A percentile compares a stretch with the other conserved stretches of the same genome.
Conservation (phyloP, 2,329 filamentous ascomycete species). For the Pseudocercospora cruenta region DNA sequence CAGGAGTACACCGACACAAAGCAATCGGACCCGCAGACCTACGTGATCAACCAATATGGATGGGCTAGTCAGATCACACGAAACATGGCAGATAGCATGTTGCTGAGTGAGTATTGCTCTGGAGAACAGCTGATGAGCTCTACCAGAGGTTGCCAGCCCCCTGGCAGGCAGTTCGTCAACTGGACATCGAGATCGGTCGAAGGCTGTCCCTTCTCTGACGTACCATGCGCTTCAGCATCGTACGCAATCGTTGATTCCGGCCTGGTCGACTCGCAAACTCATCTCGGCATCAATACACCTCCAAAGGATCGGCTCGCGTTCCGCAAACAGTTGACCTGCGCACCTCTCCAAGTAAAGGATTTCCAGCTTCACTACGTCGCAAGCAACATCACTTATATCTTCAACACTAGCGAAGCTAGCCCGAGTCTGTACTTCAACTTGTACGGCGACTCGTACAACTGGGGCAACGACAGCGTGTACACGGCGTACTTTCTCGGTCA, state of each 20-base stretch:
- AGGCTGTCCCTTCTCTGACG: neutral
- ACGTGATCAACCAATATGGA: too few species aligned
- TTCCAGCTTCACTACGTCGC: too few species aligned
- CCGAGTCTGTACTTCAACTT: too few species aligned
- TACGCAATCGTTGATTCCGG: constrained; percentile 4
- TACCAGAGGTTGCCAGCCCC: neutral
- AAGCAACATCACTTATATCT: too few species aligned
- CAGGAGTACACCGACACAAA: too few species aligned
- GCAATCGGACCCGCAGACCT: neutral
- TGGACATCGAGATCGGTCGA: neutral
- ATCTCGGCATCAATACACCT: constrained; percentile 9
- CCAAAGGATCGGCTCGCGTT: neutral
- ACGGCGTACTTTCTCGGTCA: too few species aligned
- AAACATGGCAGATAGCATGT: neutral
- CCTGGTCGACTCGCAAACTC: neutral
- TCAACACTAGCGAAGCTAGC: too few species aligned
- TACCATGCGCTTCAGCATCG: neutral
- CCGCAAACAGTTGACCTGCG: neutral
- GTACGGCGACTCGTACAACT: too few species aligned
- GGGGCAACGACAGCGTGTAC: too few species aligned
- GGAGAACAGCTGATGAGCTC: neutral
- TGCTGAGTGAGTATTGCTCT: neutral
- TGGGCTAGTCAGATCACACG: too few species aligned
- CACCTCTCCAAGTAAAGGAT: too few species aligned
- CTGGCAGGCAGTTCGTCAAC: neutral